Evolutionary conservation across 2,329 filamentous ascomycete genomes (phyloP).

Genomic region (Cercospora beticola): DNA sequence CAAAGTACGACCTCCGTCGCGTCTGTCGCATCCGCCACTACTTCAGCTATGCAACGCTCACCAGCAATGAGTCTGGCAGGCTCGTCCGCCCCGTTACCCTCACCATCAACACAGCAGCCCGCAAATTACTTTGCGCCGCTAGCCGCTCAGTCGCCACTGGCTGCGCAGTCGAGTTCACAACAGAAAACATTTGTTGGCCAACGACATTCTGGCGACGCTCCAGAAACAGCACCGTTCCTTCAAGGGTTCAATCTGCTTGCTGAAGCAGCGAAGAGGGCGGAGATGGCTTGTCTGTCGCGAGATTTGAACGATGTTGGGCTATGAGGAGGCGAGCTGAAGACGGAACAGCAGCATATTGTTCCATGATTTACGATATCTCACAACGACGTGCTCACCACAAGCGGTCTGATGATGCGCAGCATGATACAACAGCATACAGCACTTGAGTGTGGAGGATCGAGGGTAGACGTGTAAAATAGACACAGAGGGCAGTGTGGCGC

Average conservation of each 20-base stretch:
- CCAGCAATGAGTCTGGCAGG: constrained; percentile 36
- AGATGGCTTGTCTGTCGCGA: constrained; percentile 83
- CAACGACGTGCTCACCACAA: not conserved
- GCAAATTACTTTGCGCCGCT: constrained; percentile 37
- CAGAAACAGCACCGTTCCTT: constrained; percentile 63
- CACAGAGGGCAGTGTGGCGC: not conserved
- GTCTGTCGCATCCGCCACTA: constrained; percentile 37
- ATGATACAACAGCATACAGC: not conserved
- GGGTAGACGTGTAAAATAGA: not conserved
- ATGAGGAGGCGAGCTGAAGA: constrained; percentile 10
- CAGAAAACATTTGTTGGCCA: constrained; percentile 36
- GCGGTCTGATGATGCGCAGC: not conserved
- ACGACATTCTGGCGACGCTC: constrained; percentile 34
- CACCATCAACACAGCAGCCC: constrained; percentile 36
- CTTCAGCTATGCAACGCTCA: constrained; percentile 29
- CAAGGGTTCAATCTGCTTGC: constrained; percentile 82
- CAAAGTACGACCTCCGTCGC: constrained; percentile 47
- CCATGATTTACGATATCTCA: not conserved
- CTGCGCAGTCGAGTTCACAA: constrained; percentile 34
- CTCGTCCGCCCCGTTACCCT: constrained; percentile 37
- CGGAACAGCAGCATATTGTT: not conserved
- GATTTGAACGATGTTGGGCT: constrained; percentile 73
- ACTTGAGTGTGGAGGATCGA: not conserved
- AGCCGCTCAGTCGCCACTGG: constrained; percentile 27
- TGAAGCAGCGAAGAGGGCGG: constrained; percentile 88